Percentiles rank a stretch among this genome's conserved stretches.
phyloP scores from a whole-genome alignment of 257 asterid species.

The Anisodus acutangulus region DNA sequence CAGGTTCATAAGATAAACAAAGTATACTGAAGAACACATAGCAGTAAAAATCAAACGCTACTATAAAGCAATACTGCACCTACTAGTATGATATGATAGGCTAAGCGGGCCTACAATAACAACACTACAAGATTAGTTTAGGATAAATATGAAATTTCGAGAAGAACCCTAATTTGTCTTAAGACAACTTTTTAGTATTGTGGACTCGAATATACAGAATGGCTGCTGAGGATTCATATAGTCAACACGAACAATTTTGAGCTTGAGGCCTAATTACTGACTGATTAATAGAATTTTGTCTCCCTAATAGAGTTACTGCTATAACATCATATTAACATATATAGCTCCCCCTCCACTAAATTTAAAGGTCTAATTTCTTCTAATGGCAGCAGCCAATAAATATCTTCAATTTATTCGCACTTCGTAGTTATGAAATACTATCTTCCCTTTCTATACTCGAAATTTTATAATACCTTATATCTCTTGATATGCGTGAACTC shows the following conservation, averaged over 20 bases:
- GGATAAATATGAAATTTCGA: neutral
- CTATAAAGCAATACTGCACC: too few relatives aligned
- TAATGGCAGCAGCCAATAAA: neutral
- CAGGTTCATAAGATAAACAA: too few relatives aligned
- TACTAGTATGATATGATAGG: too few relatives aligned
- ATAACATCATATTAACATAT: neutral
- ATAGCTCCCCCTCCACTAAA: neutral
- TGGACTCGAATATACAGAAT: conserved; percentile 1
- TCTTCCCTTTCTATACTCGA: neutral
- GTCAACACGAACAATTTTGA: neutral
- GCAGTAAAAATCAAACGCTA: too few relatives aligned
- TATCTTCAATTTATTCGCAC: conserved; percentile 12
- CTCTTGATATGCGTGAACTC: neutral
- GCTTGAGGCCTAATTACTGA: conserved; percentile 1
- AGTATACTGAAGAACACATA: too few relatives aligned
- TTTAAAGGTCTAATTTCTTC: conserved; percentile 13
- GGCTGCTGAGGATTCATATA: conserved; percentile 5
- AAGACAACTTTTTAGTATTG: conserved; percentile 14
- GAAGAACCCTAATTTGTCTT: neutral
- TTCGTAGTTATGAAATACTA: neutral
- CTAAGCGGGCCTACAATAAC: too few relatives aligned
- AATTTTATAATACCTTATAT: conserved; percentile 19
- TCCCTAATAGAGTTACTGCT: neutral
- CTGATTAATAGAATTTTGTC: conserved; percentile 3
- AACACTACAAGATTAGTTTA: neutral